Conservation (phyloP, 2,329 filamentous ascomycete genomes). For the Sclerotinia nivalis region DNA sequence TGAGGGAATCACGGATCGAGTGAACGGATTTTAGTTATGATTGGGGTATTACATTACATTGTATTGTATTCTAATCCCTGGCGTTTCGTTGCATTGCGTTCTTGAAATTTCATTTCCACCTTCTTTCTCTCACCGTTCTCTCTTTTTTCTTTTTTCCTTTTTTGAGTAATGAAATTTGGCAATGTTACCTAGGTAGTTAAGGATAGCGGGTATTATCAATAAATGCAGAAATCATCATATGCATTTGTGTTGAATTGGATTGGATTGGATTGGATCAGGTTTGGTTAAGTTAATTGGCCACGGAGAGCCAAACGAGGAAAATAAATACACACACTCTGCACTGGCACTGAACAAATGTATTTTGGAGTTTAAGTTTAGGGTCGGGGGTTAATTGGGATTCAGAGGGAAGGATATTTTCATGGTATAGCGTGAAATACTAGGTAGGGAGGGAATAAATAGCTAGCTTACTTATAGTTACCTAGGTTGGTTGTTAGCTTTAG, state of each 20-base stretch:
- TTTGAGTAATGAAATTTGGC: constrained; percentile 3
- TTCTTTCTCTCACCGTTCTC: background rate
- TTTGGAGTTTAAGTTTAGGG: background rate
- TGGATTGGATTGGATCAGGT: background rate
- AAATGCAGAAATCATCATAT: constrained; percentile 13
- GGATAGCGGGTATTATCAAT: background rate
- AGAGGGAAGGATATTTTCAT: background rate
- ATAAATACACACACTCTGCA: no score
- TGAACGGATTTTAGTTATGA: background rate
- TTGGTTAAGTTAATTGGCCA: no score
- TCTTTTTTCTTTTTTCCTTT: background rate
- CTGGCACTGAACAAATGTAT: background rate
- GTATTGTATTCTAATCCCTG: no score
- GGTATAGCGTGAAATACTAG: background rate
- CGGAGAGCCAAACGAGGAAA: no score
- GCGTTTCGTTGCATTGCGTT: no score
- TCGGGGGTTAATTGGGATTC: background rate
- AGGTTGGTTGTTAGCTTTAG: background rate
- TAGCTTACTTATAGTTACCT: background rate
- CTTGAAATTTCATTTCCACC: background rate
- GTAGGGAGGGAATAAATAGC: background rate
- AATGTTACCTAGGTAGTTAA: background rate
- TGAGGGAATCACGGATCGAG: constrained; percentile 1
- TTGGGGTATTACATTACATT: background rate
- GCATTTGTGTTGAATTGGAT: constrained; percentile 14